These are phyloP conservation scores for Calocera cornea DNA, from an alignment of 768 basidiomycete species.

Conservation along the genomic window DNA sequence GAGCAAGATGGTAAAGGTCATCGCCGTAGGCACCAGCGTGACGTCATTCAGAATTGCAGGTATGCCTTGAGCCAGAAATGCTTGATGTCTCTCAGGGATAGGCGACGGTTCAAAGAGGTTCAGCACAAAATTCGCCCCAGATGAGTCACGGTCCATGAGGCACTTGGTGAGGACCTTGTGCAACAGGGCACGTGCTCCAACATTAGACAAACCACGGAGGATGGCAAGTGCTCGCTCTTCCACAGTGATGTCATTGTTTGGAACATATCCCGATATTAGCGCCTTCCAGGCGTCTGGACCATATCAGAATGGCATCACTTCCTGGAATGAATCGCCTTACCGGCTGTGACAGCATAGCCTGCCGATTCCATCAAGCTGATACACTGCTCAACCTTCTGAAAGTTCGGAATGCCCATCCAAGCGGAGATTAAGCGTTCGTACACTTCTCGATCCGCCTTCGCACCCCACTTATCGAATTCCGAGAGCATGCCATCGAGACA, in stretches of 20 bases:
- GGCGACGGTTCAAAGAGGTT: background rate
- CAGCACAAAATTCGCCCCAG: background rate
- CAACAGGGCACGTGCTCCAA: conserved; percentile 20
- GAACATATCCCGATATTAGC: background rate
- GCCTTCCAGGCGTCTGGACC: conserved; percentile 32
- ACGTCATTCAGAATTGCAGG: background rate
- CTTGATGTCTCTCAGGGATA: background rate
- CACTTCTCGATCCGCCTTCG: conserved; percentile 45
- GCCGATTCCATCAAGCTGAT: conserved; percentile 45
- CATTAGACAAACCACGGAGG: conserved; percentile 31
- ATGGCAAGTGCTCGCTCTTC: conserved; percentile 30
- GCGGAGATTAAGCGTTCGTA: conserved; percentile 57
- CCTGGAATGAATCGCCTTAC: conserved; percentile 43
- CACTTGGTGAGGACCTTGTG: background rate
- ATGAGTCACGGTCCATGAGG: background rate
- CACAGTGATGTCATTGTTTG: background rate
- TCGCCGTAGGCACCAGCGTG: conserved; percentile 32
- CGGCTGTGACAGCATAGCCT: conserved; percentile 38
- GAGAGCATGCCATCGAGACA: conserved; percentile 34
- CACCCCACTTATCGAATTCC: conserved; percentile 35
- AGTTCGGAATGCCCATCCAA: conserved; percentile 53
- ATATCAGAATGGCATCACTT: conserved; percentile 42
- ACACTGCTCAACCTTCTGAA: conserved; percentile 39
- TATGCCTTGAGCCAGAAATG: conserved; percentile 5
- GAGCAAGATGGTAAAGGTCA: conserved; percentile 52